These are phyloP conservation scores for Breynia disticha DNA, from an alignment of 441 rosid species.

Conservation along the genomic window DNA sequence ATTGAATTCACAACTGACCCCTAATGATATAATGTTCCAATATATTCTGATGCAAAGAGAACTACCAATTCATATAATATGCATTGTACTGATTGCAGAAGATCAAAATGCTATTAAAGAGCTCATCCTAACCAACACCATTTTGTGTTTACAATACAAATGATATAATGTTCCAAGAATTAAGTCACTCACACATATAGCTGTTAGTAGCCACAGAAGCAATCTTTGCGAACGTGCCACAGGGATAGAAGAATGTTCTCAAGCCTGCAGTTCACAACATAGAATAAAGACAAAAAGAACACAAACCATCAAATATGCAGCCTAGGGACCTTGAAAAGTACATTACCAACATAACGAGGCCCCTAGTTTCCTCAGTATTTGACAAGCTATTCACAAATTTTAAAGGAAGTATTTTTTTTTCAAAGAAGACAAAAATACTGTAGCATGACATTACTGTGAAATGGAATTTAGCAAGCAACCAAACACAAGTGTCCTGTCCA, in stretches of 20 bases:
- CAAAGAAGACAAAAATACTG: not conserved
- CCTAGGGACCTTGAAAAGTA: not conserved
- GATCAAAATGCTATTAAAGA: no score
- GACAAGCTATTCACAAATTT: no score
- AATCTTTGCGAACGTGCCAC: slow-evolving; percentile 71
- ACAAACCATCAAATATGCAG: not conserved
- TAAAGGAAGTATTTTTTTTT: no score
- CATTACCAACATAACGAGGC: not conserved
- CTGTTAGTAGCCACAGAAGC: slow-evolving; percentile 54
- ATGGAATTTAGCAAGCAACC: not conserved
- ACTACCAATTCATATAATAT: no score
- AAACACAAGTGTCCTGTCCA: not conserved
- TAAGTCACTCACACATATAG: slow-evolving; percentile 53
- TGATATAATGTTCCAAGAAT: not conserved
- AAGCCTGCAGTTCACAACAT: slow-evolving; percentile 37
- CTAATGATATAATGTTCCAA: no score
- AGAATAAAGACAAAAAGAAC: not conserved
- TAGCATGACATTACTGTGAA: not conserved
- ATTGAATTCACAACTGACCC: no score
- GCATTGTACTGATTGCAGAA: no score
- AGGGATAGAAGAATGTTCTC: slow-evolving; percentile 70
- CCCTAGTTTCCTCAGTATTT: no score
- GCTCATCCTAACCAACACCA: not conserved
- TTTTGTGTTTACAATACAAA: not conserved
- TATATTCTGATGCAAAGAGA: no score